Conservation (phyloP, 257 asterid genomes). For the Oldenlandia corymbosa region DNA sequence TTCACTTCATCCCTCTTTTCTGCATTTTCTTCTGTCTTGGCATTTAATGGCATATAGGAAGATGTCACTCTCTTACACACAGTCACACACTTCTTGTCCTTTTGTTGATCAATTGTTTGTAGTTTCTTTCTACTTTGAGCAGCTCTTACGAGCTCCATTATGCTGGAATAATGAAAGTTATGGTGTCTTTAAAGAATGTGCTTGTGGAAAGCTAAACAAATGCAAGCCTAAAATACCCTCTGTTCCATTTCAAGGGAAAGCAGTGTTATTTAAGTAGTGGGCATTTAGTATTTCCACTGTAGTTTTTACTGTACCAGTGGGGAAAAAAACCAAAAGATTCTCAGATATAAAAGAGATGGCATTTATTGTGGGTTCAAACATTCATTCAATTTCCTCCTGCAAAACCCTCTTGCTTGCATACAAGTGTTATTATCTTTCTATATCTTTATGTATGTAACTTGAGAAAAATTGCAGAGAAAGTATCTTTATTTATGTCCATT, state of each 20-base stretch:
- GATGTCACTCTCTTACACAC: not conserved
- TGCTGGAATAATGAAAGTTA: not conserved
- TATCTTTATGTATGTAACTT: not conserved
- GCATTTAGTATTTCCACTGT: constrained; percentile 1
- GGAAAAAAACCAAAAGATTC: constrained; percentile 4
- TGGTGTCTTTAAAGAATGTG: not conserved
- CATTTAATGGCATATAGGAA: constrained; percentile 15
- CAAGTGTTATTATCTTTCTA: not conserved
- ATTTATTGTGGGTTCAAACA: constrained; percentile 13
- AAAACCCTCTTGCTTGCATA: not conserved
- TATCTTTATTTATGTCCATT: constrained; percentile 21
- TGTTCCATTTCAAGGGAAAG: not conserved
- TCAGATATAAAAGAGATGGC: constrained; percentile 6
- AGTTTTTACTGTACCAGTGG: not conserved
- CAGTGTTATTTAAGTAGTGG: not conserved
- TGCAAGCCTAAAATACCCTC: not conserved
- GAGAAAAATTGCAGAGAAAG: constrained; percentile 9
- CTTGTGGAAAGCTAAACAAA: not conserved
- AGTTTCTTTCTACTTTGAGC: not conserved
- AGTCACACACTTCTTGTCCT: not conserved
- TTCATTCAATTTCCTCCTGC: constrained; percentile 10
- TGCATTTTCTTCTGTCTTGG: constrained; percentile 11
- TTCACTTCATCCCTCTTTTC: constrained; percentile 8
- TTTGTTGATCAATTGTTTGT: too few species aligned
- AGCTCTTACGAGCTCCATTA: not conserved